These are phyloP conservation scores for Tulasnella sp. DNA, from an alignment of 768 basidiomycete species.

Conservation along the genomic window DNA sequence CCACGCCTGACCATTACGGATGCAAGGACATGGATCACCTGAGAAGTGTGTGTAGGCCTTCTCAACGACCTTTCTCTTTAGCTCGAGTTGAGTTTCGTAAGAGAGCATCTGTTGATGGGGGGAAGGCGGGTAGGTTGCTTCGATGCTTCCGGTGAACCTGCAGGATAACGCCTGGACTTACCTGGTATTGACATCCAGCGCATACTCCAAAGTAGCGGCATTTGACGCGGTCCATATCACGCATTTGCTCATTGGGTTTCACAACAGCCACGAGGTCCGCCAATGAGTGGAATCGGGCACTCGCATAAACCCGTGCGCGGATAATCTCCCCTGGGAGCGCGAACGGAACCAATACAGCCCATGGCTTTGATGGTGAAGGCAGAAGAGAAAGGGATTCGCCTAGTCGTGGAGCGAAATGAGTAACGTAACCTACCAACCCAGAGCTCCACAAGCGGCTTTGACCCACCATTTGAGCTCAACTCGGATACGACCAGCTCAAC, in stretches of 20 bases:
- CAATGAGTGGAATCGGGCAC: conserved; percentile 58
- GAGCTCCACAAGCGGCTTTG: background rate
- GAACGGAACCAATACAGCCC: conserved; percentile 79
- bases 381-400: conserved; percentile 58
- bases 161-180: conserved; percentile 25
- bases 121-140: conserved; percentile 13
- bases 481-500: conserved; percentile 54
- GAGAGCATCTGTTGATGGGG: conserved; percentile 73
- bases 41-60: conserved; percentile 79
- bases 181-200: conserved; percentile 93
- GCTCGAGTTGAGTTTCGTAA: conserved; percentile 71
- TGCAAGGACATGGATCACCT: conserved; percentile 27
- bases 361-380: conserved; percentile 38
- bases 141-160: background rate
- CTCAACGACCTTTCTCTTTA: conserved; percentile 78
- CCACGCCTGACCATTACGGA: background rate
- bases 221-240: conserved; percentile 53
- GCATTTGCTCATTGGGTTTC: conserved; percentile 47
- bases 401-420: conserved; percentile 24
- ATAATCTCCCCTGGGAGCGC: conserved; percentile 76
- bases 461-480: conserved; percentile 52
- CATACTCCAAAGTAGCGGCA: conserved; percentile 88
- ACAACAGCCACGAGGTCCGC: conserved; percentile 64
- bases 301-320: conserved; percentile 58
- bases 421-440: background rate